Conservation (phyloP, 768 basidiomycete genomes). For the Agrocybe chaxingu region DNA sequence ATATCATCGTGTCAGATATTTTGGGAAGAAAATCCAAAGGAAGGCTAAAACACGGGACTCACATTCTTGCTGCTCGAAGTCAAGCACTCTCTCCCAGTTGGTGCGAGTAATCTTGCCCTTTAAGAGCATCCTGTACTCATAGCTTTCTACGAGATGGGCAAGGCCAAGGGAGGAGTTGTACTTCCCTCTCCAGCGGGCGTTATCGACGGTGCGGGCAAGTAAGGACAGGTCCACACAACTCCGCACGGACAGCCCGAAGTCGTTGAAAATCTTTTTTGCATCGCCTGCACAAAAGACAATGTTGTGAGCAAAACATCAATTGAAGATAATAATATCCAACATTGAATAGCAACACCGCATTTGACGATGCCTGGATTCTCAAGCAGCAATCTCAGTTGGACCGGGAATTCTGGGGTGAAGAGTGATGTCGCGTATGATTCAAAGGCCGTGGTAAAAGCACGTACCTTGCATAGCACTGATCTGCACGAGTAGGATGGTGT, state of each 20-base stretch:
- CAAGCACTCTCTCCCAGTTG: slow-evolving; percentile 64
- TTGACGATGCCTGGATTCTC: slow-evolving; percentile 54
- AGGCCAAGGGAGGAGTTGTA: slow-evolving; percentile 62
- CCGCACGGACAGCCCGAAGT: slow-evolving; percentile 39
- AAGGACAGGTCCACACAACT: slow-evolving; percentile 69
- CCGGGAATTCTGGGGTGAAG: slow-evolving; percentile 45
- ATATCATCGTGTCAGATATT: neutral
- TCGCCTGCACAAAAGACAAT: slow-evolving; percentile 45
- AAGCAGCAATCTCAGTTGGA: slow-evolving; percentile 48
- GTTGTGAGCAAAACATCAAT: slow-evolving; percentile 5
- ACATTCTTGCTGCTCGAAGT: slow-evolving; percentile 56
- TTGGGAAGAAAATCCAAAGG: slow-evolving; percentile 2
- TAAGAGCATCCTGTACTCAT: slow-evolving; percentile 44
- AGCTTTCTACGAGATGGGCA: slow-evolving; percentile 60
- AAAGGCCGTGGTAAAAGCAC: neutral
- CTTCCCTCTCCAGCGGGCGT: slow-evolving; percentile 67
- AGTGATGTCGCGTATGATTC: slow-evolving; percentile 4
- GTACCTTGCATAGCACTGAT: slow-evolving; percentile 55
- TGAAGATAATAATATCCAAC: slow-evolving; percentile 32
- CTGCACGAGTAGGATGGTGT: slow-evolving; percentile 62
- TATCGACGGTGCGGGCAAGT: slow-evolving; percentile 69
- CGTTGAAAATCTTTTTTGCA: slow-evolving; percentile 58
- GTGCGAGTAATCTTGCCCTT: slow-evolving; percentile 65
- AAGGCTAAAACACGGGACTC: slow-evolving; percentile 22
- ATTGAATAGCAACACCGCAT: slow-evolving; percentile 71